Base-by-base conservation (phyloP, 768 basidiomycete species). In the Tulasnella sp. region DNA sequence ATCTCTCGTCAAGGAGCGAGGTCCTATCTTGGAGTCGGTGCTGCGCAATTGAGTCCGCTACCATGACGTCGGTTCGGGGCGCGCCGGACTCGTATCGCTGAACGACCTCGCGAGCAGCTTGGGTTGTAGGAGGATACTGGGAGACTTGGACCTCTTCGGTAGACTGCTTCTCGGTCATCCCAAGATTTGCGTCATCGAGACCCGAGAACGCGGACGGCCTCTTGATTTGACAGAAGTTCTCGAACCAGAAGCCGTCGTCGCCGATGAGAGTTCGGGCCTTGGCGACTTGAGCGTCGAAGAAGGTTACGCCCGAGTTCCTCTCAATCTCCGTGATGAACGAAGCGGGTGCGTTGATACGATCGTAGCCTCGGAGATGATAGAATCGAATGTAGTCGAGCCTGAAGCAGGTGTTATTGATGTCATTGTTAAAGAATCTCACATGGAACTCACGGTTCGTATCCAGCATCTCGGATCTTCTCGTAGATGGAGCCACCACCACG, bases 311-410 rank as follows among this genome's bases (percentile, higher is more conserved):
- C 1, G 90, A 89, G 76, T 84, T 81, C 71, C 85, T 77, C 78
- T 96, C 92, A 85, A 91, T 91, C 22, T 68, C 34, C 26, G 16
- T 22, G 40, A 73, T 73, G 67, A 73, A 70, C 17, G 69, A 70
- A 44, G 44, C 41, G 2, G 72, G 72, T 3, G 63, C 72, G 35
- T 73, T 73, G 29, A 73, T 72, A 34, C 72, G 41, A 78, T 98
- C 95, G 78, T 96, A 99, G 0, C 89, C 83, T 37, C 96, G 86
- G 29, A 99, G 84, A 80, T 98, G 94, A 82, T 91, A 98, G 84
- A 97, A 93, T 11, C 89, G 86, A 76, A 97, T 91, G 78, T 90
- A 95, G 71, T 95, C 89, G 81, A 83, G 77, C 26, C 92, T 93
- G 74, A 62, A 9, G 16, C 8, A 9, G 19, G 2, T 16, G 6